Base-by-base conservation (phyloP, 2,329 filamentous ascomycete species). In the Beauveria rudraprayagi region DNA sequence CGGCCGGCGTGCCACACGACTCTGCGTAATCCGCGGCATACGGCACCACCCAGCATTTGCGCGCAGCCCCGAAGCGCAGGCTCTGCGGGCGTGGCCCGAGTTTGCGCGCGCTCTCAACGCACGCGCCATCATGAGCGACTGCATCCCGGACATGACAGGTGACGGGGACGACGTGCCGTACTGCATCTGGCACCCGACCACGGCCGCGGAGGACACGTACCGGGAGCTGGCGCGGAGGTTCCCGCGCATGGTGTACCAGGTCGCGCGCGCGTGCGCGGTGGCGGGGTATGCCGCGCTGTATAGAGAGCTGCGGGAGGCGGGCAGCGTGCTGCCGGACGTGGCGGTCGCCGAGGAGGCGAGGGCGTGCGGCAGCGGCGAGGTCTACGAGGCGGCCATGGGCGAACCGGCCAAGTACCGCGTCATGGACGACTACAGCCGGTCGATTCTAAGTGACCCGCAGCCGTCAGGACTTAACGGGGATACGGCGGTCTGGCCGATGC, bases 171-270 rank as follows among this genome's bases (percentile, higher is more conserved):
- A 24, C 10, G 3, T 56, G 7, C 53, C 53, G 6, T 76, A 77
- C 63, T 77, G 74, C 63, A 75, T 77, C 55, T 77, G 73, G 73
- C 63, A 75, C 62, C 75, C 75, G 0, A 68, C 73, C 2, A 44
- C 68, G 8, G 70, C 75, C 7, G 61, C 61, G 0, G 73, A 76
- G 57, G 67, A 70, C 5, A 76, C 72, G 1, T 73, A 73, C 30
- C 69, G 72, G 2, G 55, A 67, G 8, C 62, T 77, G 28, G 71
- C 63, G 5, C n/a, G 43, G 3, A 62, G 61, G 1, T 76, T 72
- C 64, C 74, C 74, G 1, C 24, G 63, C 16, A 67, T 75, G 68
- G 26, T 61, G 16, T 77, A 77, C 56, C 69, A 76, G 22, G 70
- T 75, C 22, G 73, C 68, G n/a, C 68, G 75, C 3, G 71, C 73